A percentile compares a stretch with the other conserved stretches of the same genome.
These are phyloP conservation scores for Solanum lignicaule DNA, from an alignment of 257 asterid genomes.

Conservation along the genomic window DNA sequence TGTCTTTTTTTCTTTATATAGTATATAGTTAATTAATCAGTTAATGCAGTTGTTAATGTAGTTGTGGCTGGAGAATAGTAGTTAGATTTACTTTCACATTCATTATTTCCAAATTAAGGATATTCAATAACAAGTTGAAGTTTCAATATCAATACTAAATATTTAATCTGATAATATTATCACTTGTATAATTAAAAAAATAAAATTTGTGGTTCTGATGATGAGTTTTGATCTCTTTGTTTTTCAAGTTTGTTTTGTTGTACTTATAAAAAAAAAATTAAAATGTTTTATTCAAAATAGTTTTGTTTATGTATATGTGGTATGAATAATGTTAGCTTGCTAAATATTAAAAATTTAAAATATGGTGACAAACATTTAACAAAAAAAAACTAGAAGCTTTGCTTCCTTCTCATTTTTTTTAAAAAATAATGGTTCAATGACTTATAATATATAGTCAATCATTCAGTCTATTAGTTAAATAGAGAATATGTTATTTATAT, in stretches of 20 bases:
- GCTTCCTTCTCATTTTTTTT: not conserved
- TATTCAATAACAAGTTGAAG: not conserved
- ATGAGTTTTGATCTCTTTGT: not conserved
- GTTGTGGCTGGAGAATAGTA: not conserved
- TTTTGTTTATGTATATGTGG: not conserved
- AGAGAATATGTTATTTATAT: not conserved
- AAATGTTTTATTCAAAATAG: not conserved
- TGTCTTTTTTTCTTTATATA: no score
- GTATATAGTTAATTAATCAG: no score
- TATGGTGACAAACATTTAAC: not conserved
- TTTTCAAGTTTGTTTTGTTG: not conserved
- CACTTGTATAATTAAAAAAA: not conserved
- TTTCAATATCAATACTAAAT: not conserved
- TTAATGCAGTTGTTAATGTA: not conserved
- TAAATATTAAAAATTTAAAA: not conserved
- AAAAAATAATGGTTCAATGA: not conserved
- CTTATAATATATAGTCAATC: not conserved
- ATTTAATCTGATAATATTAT: not conserved
- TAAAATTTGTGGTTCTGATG: not conserved
- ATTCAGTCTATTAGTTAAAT: not conserved
- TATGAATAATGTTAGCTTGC: not conserved
- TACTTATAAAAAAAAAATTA: not conserved
- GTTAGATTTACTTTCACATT: not conserved
- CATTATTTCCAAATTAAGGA: not conserved
- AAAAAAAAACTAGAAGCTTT: not conserved